Percentiles rank a stretch among this genome's conserved stretches.
These are phyloP conservation scores for Hypholoma sublateritium DNA, from an alignment of 768 basidiomycete genomes.

Conservation along the genomic window DNA sequence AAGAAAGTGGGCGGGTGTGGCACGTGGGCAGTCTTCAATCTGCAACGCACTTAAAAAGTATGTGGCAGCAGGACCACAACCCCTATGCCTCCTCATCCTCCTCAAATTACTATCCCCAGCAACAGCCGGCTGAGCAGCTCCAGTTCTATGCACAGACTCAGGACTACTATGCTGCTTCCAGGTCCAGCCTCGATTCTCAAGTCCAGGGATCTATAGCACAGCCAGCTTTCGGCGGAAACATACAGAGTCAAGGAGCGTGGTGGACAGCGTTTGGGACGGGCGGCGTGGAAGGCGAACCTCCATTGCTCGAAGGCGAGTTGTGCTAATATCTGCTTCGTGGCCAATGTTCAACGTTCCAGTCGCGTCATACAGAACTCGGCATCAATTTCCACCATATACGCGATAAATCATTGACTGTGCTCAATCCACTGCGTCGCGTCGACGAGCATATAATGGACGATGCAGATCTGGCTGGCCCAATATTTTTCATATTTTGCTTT, in stretches of 20 bases:
- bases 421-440: constrained; percentile 84
- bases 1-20: constrained; percentile 2
- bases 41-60: constrained; percentile 24
- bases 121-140: constrained; percentile 53
- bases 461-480: constrained; percentile 94
- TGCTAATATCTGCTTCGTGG: not conserved
- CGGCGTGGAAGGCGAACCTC: constrained; percentile 94
- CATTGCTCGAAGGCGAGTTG: constrained; percentile 84
- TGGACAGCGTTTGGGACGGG: constrained; percentile 97
- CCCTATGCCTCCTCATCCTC: constrained; percentile 65
- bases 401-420: constrained; percentile 90
- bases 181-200: constrained; percentile 78
- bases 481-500: constrained; percentile 94
- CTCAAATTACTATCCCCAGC: constrained; percentile 53
- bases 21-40: constrained; percentile 31
- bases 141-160: constrained; percentile 74
- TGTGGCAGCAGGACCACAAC: constrained; percentile 75
- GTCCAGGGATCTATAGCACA: constrained; percentile 52
- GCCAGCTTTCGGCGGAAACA: constrained; percentile 64
- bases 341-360: not conserved
- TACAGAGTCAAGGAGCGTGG: constrained; percentile 77
- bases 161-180: constrained; percentile 61
- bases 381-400: constrained; percentile 98
- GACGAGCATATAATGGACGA: constrained; percentile 98
- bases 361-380: constrained; percentile 71